Evolutionary conservation across 495 filamentous ascomycete genomes (phyloP).

Genomic region (Penicillium malachiteum): DNA sequence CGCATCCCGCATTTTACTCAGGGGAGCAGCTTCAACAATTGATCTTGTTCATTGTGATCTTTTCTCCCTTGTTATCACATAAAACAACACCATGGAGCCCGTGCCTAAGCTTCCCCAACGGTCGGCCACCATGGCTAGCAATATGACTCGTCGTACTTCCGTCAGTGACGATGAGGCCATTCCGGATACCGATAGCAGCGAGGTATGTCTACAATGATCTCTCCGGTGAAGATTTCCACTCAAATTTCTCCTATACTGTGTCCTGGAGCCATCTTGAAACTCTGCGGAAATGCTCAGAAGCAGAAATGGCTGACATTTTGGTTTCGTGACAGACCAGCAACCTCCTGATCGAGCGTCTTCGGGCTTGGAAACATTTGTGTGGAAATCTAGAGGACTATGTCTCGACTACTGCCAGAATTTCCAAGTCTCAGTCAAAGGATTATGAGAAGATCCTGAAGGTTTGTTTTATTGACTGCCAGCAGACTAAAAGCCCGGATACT

Average conservation of each 20-base stretch:
- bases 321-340: slow-evolving; percentile 58
- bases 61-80: slow-evolving; percentile 23
- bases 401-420: slow-evolving; percentile 73
- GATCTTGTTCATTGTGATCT: not conserved
- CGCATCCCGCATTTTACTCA: slow-evolving; percentile 1
- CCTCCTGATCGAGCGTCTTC: slow-evolving; percentile 78
- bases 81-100: slow-evolving; percentile 35
- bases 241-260: too few species aligned
- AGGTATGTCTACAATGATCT: slow-evolving; percentile 47
- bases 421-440: slow-evolving; percentile 85
- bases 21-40: too few species aligned
- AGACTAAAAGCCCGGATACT: not conserved
- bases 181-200: slow-evolving; percentile 74
- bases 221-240: not conserved
- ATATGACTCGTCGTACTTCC: slow-evolving; percentile 38
- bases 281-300: too few species aligned
- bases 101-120: slow-evolving; percentile 56
- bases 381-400: slow-evolving; percentile 90
- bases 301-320: slow-evolving; percentile 9
- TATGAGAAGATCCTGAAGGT: slow-evolving; percentile 94
- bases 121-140: slow-evolving; percentile 52
- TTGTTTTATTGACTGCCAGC: slow-evolving; percentile 6
- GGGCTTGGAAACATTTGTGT: slow-evolving; percentile 94
- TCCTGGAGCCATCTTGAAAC: too few species aligned
- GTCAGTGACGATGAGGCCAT: slow-evolving; percentile 63